Evolutionary conservation across 768 basidiomycete species (phyloP).

Genomic region (Calocybe gangraenosa): DNA sequence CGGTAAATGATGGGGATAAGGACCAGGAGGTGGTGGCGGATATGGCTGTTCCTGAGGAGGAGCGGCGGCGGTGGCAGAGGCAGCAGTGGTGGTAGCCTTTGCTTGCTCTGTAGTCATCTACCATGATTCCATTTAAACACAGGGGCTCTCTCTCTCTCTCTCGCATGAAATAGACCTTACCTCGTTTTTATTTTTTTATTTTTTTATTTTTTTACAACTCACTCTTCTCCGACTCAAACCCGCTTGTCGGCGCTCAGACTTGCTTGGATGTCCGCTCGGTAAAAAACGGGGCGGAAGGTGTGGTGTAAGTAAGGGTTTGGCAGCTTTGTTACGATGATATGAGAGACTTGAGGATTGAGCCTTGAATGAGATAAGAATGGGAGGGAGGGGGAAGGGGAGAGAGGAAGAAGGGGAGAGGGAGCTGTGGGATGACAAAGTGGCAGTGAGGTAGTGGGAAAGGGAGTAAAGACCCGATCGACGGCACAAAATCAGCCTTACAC

Average conservation of each 20-base stretch:
- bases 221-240: slow-evolving; percentile 16
- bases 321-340: too few relatives aligned
- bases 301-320: background rate
- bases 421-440: background rate
- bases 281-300: background rate
- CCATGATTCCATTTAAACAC: background rate
- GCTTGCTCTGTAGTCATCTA: slow-evolving; percentile 31
- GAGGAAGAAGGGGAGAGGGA: too few relatives aligned
- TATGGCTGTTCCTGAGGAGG: slow-evolving; percentile 28
- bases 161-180: background rate
- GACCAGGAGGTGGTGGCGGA: slow-evolving; percentile 25
- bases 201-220: too few relatives aligned
- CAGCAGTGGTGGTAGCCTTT: too few relatives aligned
- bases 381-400: too few relatives aligned
- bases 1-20: slow-evolving; percentile 24
- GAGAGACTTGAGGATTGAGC: too few relatives aligned
- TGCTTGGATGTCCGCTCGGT: slow-evolving; percentile 2
- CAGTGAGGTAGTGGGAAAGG: too few relatives aligned
- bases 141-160: background rate
- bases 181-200: too few relatives aligned
- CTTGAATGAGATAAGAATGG: too few relatives aligned
- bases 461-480: too few relatives aligned
- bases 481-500: too few relatives aligned
- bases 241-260: slow-evolving; percentile 15
- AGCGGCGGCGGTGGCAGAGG: too few relatives aligned